These are phyloP conservation scores for Termitomyces sp. DNA, from an alignment of 768 basidiomycete species.

Conservation along the genomic window DNA sequence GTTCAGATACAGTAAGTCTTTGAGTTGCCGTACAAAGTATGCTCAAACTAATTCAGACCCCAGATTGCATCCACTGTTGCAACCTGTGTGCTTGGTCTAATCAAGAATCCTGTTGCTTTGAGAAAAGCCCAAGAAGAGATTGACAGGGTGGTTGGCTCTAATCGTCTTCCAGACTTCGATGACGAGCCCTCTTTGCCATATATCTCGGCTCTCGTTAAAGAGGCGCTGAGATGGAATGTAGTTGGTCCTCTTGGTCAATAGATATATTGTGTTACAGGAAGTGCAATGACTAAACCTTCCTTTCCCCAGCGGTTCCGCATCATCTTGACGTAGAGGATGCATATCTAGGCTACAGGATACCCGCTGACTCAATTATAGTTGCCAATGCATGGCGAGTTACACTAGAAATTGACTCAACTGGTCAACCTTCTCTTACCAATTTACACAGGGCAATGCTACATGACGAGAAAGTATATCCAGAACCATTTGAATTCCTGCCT, in stretches of 20 bases:
- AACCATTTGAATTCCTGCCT: not conserved
- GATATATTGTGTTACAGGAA: not conserved
- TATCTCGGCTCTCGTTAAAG: conserved; percentile 26
- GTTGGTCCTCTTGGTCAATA: not conserved
- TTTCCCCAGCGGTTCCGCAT: not conserved
- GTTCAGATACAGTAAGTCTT: not conserved
- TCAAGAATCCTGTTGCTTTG: not conserved
- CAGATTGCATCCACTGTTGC: not conserved
- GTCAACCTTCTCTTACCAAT: not conserved
- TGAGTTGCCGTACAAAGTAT: not conserved
- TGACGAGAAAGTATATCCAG: not conserved
- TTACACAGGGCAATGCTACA: not conserved
- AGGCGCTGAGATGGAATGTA: conserved; percentile 22
- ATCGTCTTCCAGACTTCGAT: conserved; percentile 23
- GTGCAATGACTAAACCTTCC: not conserved
- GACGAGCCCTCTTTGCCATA: conserved; percentile 25
- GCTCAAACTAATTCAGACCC: not conserved
- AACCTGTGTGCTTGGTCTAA: not conserved
- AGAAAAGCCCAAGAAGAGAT: conserved; percentile 16
- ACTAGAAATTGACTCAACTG: not conserved
- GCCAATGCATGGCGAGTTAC: not conserved
- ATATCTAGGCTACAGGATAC: not conserved
- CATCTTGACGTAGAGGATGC: not conserved
- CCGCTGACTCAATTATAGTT: not conserved
- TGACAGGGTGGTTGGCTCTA: conserved; percentile 21